Percentiles rank a stretch among this genome's conserved stretches.
These are phyloP conservation scores for Fusarium sp. DNA, from an alignment of 2,329 filamentous ascomycete species.

Conservation along the genomic window DNA sequence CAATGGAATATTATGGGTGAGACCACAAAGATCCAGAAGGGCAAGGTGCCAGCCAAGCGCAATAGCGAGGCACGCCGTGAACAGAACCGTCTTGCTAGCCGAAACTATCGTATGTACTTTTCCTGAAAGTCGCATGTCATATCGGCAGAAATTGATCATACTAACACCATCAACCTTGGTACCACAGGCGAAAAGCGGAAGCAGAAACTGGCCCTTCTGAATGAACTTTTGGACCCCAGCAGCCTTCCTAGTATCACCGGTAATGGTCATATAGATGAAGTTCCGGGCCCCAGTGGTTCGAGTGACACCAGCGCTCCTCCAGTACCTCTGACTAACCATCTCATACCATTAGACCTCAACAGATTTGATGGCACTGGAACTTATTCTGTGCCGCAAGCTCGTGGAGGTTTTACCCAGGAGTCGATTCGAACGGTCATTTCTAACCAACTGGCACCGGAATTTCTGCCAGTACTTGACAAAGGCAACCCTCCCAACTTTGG, in stretches of 20 bases:
- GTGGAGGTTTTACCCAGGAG: background rate
- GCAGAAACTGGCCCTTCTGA: constrained; percentile 54
- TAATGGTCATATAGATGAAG: background rate
- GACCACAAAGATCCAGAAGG: constrained; percentile 19
- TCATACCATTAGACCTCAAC: background rate
- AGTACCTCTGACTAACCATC: background rate
- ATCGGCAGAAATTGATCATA: background rate
- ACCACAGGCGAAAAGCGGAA: constrained; percentile 55
- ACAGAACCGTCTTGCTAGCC: constrained; percentile 44
- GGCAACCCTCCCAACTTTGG: background rate
- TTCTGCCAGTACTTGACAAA: background rate
- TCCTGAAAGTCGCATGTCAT: constrained; percentile 11
- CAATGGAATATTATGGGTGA: constrained; percentile 21
- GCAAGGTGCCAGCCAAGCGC: constrained; percentile 33
- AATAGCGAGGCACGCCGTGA: constrained; percentile 41
- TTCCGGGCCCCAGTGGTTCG: background rate
- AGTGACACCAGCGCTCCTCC: background rate
- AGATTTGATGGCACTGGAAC: background rate
- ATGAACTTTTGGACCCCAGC: constrained; percentile 50
- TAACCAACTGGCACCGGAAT: background rate
- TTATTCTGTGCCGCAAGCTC: background rate
- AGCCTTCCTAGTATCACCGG: background rate
- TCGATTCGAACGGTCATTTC: background rate
- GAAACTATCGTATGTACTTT: constrained; percentile 47
- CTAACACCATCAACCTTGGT: constrained; percentile 23